Percentiles rank a stretch among this genome's conserved stretches.
Evolutionary conservation across 805 yeast genomes (phyloP).

Genomic region (Myxozyma vanderwaltii): DNA sequence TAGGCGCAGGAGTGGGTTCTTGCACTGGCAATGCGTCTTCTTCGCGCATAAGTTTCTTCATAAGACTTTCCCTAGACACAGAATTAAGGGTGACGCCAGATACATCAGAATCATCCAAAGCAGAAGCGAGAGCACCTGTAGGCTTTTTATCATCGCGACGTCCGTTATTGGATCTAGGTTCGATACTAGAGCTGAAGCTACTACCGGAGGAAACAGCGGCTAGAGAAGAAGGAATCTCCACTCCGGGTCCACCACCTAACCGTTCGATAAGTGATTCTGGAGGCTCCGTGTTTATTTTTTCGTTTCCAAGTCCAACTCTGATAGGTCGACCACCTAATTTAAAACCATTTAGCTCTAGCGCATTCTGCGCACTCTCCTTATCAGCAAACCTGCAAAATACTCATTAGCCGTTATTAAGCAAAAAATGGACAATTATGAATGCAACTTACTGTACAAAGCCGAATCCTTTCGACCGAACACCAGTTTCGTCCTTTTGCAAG

Average conservation of each 20-base stretch:
- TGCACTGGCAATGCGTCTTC: slow-evolving; percentile 36
- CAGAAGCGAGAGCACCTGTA: slow-evolving; percentile 29
- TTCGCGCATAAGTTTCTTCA: slow-evolving; percentile 41
- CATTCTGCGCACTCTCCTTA: slow-evolving; percentile 36
- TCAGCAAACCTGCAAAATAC: slow-evolving; percentile 18
- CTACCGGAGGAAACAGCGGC: slow-evolving; percentile 7
- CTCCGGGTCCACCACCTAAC: slow-evolving; percentile 24
- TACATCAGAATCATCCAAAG: slow-evolving; percentile 36
- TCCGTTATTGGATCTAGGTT: slow-evolving; percentile 13
- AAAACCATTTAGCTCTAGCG: slow-evolving; percentile 40
- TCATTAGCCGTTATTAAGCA: neutral
- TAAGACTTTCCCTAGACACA: slow-evolving; percentile 39
- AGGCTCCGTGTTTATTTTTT: slow-evolving; percentile 29
- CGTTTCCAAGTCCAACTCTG: slow-evolving; percentile 39
- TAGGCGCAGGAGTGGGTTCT: slow-evolving; percentile 9
- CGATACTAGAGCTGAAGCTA: slow-evolving; percentile 1
- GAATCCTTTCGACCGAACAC: slow-evolving; percentile 78
- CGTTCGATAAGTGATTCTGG: slow-evolving; percentile 30
- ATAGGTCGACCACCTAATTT: slow-evolving; percentile 39
- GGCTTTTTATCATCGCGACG: slow-evolving; percentile 30
- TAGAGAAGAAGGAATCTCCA: slow-evolving; percentile 6
- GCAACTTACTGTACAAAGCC: slow-evolving; percentile 65
- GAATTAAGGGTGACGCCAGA: slow-evolving; percentile 33
- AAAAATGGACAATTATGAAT: slow-evolving; percentile 8
- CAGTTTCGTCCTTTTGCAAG: slow-evolving; percentile 81